phyloP scores from a whole-genome alignment of 2,329 filamentous ascomycete genomes.

The Aschersonia sp. region DNA sequence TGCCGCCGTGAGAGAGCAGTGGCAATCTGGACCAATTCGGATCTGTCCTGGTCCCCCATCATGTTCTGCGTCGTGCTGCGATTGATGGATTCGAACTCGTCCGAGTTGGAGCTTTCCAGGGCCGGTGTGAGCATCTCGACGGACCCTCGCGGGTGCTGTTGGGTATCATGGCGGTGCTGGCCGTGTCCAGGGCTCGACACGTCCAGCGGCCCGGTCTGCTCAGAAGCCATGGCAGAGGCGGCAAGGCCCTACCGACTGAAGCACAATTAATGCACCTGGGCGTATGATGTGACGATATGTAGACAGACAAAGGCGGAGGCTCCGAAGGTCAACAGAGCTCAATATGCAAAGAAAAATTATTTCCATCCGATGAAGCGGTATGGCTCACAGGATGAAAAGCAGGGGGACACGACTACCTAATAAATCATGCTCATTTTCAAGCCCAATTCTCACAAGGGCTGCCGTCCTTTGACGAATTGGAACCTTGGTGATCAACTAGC shows the following conservation, averaged over 20 bases:
- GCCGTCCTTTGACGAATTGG: background rate
- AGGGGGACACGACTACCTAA: too few relatives aligned
- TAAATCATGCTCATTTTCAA: too few relatives aligned
- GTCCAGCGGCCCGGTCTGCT: background rate
- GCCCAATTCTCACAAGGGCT: too few relatives aligned
- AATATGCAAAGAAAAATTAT: too few relatives aligned
- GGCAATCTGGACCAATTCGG: constrained; percentile 23
- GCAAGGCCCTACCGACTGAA: too few relatives aligned
- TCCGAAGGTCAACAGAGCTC: too few relatives aligned
- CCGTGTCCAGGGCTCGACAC: background rate
- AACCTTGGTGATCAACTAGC: background rate
- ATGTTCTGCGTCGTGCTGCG: constrained; percentile 5
- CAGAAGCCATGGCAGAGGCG: background rate
- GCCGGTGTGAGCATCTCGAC: background rate
- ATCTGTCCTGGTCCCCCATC: constrained; percentile 18
- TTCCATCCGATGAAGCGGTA: too few relatives aligned
- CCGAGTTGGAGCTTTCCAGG: background rate
- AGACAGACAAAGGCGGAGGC: too few relatives aligned
- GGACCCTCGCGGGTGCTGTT: background rate
- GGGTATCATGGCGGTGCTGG: background rate
- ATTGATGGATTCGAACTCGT: constrained; percentile 2
- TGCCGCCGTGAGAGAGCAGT: constrained; percentile 20
- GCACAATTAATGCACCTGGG: too few relatives aligned
- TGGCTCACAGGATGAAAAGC: too few relatives aligned
- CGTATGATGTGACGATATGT: too few relatives aligned